A percentile compares a stretch with the other conserved stretches of the same genome.
Evolutionary conservation across 2,329 filamentous ascomycete genomes (phyloP).

Genomic region (Cladosporium velox): DNA sequence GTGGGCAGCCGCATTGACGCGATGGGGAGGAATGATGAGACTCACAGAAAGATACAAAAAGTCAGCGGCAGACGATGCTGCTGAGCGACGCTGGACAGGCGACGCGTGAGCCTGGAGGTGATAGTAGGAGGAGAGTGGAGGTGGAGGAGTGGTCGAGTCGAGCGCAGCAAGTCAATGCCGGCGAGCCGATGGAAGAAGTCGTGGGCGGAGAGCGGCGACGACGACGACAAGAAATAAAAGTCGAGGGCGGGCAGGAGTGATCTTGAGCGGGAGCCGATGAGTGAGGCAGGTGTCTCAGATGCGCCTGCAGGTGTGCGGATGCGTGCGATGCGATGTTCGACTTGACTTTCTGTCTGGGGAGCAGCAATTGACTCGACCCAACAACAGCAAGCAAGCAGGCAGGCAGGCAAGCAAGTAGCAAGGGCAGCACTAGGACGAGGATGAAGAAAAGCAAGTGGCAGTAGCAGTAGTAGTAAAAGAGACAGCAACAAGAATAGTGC

Average conservation of each 20-base stretch:
- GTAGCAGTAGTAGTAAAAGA: slow-evolving; percentile 11
- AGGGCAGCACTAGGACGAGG: background rate
- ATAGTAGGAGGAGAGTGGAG: slow-evolving; percentile 20
- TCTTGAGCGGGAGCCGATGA: background rate
- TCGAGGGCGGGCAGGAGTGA: slow-evolving; percentile 6
- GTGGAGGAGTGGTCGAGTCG: slow-evolving; percentile 25
- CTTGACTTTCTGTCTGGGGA: slow-evolving; percentile 15
- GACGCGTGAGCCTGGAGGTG: slow-evolving; percentile 22
- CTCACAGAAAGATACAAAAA: slow-evolving; percentile 38
- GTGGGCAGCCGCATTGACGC: background rate
- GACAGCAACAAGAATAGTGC: background rate
- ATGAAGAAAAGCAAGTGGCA: slow-evolving; percentile 16
- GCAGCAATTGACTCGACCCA: slow-evolving; percentile 16
- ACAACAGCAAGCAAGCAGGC: slow-evolving; percentile 23
- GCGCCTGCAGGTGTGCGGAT: slow-evolving; percentile 19
- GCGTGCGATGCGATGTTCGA: slow-evolving; percentile 7
- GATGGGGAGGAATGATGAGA: slow-evolving; percentile 19
- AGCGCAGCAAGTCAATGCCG: slow-evolving; percentile 44
- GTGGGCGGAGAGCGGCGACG: background rate
- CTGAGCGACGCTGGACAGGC: slow-evolving; percentile 19
- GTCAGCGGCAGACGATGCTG: slow-evolving; percentile 23
- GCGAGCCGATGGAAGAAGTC: slow-evolving; percentile 24
- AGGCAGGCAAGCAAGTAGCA: slow-evolving; percentile 20
- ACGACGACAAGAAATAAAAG: background rate
- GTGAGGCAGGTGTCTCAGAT: slow-evolving; percentile 8